Conservation (phyloP, 129 eudicot genomes). For the Flaveria brownii region DNA sequence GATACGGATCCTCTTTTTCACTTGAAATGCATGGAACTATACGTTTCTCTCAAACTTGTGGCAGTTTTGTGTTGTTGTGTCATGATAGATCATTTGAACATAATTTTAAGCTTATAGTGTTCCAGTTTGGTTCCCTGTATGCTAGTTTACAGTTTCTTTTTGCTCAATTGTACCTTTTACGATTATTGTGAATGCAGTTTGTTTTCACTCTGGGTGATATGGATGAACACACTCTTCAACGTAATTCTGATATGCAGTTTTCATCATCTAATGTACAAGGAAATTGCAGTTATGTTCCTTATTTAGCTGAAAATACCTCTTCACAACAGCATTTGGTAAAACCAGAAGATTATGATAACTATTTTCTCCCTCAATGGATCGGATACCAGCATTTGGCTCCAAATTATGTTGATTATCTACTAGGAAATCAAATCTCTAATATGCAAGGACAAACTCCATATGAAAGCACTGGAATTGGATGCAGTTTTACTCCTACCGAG, state of each 20-base stretch:
- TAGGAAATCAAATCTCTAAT: conserved; percentile 40
- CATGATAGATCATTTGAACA: conserved; percentile 5
- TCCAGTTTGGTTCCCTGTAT: conserved; percentile 8
- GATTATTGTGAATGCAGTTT: conserved; percentile 33
- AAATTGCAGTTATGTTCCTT: conserved; percentile 30
- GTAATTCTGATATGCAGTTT: conserved; percentile 31
- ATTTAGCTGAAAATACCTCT: conserved; percentile 31
- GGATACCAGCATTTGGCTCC: conserved; percentile 48
- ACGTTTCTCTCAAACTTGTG: not conserved
- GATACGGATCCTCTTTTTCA: not conserved
- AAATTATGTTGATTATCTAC: conserved; percentile 44
- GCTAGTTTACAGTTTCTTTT: conserved; percentile 9
- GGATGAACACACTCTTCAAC: conserved; percentile 35
- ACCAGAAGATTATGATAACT: conserved; percentile 30
- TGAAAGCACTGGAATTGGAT: conserved; percentile 27
- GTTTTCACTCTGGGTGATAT: conserved; percentile 28
- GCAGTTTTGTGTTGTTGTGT: not conserved
- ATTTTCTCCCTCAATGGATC: conserved; percentile 42
- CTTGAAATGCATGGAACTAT: not conserved
- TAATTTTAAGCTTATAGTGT: not conserved
- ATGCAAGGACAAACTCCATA: conserved; percentile 31
- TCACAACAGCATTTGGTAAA: conserved; percentile 34
- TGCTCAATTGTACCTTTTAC: conserved; percentile 18
- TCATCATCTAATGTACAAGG: conserved; percentile 34
- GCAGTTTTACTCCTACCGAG: conserved; percentile 30